Conservation (phyloP, 208 protist genomes). For the Herpetomonas muscarum region DNA sequence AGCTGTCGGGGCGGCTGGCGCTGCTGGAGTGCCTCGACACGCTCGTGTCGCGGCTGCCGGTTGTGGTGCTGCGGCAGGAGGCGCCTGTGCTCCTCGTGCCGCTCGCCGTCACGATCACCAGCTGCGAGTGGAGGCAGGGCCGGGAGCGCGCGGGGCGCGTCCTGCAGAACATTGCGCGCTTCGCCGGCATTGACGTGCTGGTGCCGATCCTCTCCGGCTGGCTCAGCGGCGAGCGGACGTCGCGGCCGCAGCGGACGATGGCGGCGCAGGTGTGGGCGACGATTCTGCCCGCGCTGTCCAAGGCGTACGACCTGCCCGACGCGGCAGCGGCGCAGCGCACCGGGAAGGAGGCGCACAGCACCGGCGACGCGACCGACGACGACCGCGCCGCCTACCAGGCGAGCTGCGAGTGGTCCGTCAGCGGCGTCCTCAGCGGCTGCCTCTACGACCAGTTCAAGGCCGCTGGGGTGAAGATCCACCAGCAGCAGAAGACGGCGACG, state of each 20-base stretch:
- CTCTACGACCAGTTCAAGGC: slow-evolving; percentile 53
- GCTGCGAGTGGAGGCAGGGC: slow-evolving; percentile 58
- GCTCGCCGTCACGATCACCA: slow-evolving; percentile 54
- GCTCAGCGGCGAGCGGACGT: slow-evolving; percentile 30
- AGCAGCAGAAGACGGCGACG: slow-evolving; percentile 8
- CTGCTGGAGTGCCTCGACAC: slow-evolving; percentile 79
- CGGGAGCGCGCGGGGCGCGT: slow-evolving; percentile 51
- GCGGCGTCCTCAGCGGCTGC: slow-evolving; percentile 49
- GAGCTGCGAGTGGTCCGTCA: slow-evolving; percentile 64
- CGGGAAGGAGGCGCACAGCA: not conserved
- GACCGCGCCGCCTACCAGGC: slow-evolving; percentile 35
- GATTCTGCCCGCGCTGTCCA: slow-evolving; percentile 41
- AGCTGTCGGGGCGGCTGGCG: slow-evolving; percentile 64
- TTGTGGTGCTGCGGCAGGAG: slow-evolving; percentile 74
- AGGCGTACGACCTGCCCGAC: slow-evolving; percentile 12
- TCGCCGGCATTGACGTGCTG: slow-evolving; percentile 74
- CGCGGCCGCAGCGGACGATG: slow-evolving; percentile 48
- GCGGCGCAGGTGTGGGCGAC: slow-evolving; percentile 72
- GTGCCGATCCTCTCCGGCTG: slow-evolving; percentile 63
- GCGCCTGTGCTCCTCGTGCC: slow-evolving; percentile 71
- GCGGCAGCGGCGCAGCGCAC: not conserved
- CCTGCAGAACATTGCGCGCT: slow-evolving; percentile 50
- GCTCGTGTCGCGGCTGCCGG: slow-evolving; percentile 65
- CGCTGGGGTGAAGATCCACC: slow-evolving; percentile 12
- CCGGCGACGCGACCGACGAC: slow-evolving; percentile 14